Evolutionary conservation across 495 filamentous ascomycete species (phyloP).

Genomic region (Aspergillus avenaceus): DNA sequence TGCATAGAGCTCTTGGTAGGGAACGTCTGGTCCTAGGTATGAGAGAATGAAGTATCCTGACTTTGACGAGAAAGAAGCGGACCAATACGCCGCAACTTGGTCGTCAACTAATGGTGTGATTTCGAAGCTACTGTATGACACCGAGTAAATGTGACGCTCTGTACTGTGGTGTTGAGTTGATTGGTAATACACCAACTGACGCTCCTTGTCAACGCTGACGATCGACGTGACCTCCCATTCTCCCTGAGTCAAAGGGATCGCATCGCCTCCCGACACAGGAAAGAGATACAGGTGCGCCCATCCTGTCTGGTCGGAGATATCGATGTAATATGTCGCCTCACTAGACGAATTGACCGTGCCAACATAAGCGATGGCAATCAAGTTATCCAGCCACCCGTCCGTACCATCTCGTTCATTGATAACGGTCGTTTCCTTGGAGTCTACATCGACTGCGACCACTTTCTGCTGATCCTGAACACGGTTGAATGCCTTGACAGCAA

Average conservation of each 20-base stretch:
- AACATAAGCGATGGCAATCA: slow-evolving; percentile 13
- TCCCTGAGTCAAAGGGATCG: slow-evolving; percentile 11
- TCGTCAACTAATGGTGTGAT: slow-evolving; percentile 15
- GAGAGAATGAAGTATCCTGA: slow-evolving; percentile 14
- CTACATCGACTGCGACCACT: slow-evolving; percentile 12
- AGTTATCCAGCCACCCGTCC: slow-evolving; percentile 20
- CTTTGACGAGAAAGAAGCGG: slow-evolving; percentile 13
- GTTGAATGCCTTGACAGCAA: slow-evolving; percentile 14
- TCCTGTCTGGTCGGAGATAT: slow-evolving; percentile 16
- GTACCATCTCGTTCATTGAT: slow-evolving; percentile 16
- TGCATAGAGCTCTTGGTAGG: slow-evolving; percentile 19
- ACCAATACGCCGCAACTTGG: slow-evolving; percentile 13
- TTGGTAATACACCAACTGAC: slow-evolving; percentile 15
- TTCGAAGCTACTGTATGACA: slow-evolving; percentile 13
- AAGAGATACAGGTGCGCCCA: slow-evolving; percentile 18
- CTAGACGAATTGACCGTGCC: slow-evolving; percentile 4
- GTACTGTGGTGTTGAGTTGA: slow-evolving; percentile 19
- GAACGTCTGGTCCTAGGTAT: slow-evolving; percentile 14
- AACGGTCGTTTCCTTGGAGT: background rate
- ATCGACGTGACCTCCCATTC: slow-evolving; percentile 16
- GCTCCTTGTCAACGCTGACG: slow-evolving; percentile 11
- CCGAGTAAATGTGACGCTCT: slow-evolving; percentile 16
- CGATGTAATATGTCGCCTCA: slow-evolving; percentile 11
- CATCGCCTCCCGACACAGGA: slow-evolving; percentile 9
- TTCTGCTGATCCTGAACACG: slow-evolving; percentile 17